Conservation (phyloP, 139 green algal species). For the Chlamydomonas sp. region DNA sequence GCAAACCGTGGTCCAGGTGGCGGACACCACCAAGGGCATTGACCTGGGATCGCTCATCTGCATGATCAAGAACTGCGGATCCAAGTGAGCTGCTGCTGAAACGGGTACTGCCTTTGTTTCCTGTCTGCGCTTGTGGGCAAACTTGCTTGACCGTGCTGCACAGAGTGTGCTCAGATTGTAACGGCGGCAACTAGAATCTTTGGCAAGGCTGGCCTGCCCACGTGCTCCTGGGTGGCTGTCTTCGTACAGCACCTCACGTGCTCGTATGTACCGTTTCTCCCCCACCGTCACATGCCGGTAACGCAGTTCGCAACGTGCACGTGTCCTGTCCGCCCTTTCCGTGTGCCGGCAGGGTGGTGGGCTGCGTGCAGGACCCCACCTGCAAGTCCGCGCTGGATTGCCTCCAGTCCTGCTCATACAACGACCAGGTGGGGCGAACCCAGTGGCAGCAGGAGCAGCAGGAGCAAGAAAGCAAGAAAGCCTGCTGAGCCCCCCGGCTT, state of each 20-base stretch:
- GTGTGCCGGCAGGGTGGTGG: conserved; percentile 43
- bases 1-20: conserved; percentile 1
- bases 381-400: conserved; percentile 89
- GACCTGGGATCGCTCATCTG: conserved; percentile 64
- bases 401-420: conserved; percentile 82
- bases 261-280: no score
- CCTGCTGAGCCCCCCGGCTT: no score
- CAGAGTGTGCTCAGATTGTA: no score
- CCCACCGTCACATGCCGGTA: no score
- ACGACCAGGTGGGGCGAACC: conserved; percentile 81
- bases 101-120: neutral
- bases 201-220: no score
- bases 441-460: neutral
- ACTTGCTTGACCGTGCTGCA: no score
- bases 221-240: no score
- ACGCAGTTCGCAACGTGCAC: no score
- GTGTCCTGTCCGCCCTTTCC: no score
- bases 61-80: conserved; percentile 86
- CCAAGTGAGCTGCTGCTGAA: neutral
- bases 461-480: neutral
- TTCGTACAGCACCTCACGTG: no score
- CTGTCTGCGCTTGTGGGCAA: neutral
- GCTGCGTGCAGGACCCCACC: conserved; percentile 77
- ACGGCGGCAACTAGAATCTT: no score
- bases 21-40: conserved; percentile 65